These are phyloP conservation scores for Amanita bisporigera DNA, from an alignment of 1,284 basidiomycete genomes.

Conservation along the genomic window DNA sequence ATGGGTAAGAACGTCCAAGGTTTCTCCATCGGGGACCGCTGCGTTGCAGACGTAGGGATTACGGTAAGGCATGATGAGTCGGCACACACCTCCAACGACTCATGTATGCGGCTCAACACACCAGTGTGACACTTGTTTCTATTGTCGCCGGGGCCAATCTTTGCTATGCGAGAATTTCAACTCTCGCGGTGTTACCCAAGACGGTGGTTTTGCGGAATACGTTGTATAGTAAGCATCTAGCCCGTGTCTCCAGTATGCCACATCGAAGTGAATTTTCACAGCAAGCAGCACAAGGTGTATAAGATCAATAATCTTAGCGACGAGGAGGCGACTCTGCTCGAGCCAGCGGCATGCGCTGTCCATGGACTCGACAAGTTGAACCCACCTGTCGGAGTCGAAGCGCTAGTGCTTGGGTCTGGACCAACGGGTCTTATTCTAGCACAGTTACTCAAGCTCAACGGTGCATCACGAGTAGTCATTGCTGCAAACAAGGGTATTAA, in stretches of 20 bases:
- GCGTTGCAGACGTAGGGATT: conserved; percentile 75
- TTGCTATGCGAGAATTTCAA: conserved; percentile 82
- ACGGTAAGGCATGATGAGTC: conserved; percentile 50
- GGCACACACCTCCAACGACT: conserved; percentile 7
- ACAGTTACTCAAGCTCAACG: conserved; percentile 85
- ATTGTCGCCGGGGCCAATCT: conserved; percentile 76
- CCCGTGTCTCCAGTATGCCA: not conserved
- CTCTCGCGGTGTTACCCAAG: conserved; percentile 73
- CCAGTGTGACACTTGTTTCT: conserved; percentile 83
- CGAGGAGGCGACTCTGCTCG: conserved; percentile 86
- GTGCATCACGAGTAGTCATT: conserved; percentile 75
- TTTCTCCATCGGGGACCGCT: conserved; percentile 75
- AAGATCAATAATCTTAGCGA: conserved; percentile 86
- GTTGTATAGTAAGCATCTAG: conserved; percentile 66
- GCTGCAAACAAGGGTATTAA: conserved; percentile 89
- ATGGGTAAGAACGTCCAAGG: conserved; percentile 74
- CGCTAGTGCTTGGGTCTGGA: conserved; percentile 78
- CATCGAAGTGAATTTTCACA: conserved; percentile 31
- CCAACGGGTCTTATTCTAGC: conserved; percentile 80
- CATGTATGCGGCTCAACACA: not conserved
- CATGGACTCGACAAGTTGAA: conserved; percentile 87
- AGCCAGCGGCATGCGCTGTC: conserved; percentile 87
- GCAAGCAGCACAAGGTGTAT: conserved; percentile 75
- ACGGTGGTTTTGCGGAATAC: conserved; percentile 90
- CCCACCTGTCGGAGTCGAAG: conserved; percentile 78